A percentile compares a stretch with the other conserved stretches of the same genome.
Conservation (phyloP, 768 basidiomycete species). For the Glaciozyma martinii region DNA sequence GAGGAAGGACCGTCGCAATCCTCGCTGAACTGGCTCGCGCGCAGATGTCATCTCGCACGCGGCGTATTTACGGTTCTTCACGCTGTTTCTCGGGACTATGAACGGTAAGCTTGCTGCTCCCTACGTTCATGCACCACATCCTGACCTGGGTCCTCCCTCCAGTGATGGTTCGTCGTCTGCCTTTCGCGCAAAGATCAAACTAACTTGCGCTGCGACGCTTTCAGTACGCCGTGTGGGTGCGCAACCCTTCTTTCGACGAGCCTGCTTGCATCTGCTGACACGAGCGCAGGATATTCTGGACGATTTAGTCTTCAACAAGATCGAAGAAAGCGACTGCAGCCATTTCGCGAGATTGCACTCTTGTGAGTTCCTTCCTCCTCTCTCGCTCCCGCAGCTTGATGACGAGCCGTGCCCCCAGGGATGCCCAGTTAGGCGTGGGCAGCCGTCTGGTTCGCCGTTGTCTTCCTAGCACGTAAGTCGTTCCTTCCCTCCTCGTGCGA, state of each 20-base stretch:
- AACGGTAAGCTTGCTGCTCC: too few relatives aligned
- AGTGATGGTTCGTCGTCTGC: too few relatives aligned
- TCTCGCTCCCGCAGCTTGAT: neutral
- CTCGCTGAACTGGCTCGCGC: too few relatives aligned
- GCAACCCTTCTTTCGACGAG: too few relatives aligned
- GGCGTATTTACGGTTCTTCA: constrained; percentile 17
- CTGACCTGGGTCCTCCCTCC: too few relatives aligned
- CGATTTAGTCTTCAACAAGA: constrained; percentile 19
- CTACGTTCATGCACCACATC: too few relatives aligned
- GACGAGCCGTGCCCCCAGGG: neutral
- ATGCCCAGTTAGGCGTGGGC: constrained; percentile 24
- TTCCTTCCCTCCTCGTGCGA: neutral
- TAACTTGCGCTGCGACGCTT: too few relatives aligned
- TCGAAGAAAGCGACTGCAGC: constrained; percentile 19
- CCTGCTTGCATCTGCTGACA: too few relatives aligned
- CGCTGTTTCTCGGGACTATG: constrained; percentile 12
- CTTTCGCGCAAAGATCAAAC: too few relatives aligned
- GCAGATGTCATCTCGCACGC: constrained; percentile 23
- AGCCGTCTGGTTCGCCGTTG: constrained; percentile 9
- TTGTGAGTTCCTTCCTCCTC: neutral
- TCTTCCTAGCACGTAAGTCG: constrained; percentile 10
- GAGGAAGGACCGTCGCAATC: too few relatives aligned
- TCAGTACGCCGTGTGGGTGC: too few relatives aligned
- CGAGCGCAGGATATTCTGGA: constrained; percentile 23
- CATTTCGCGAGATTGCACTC: constrained; percentile 15